Evolutionary conservation across 164 flowering plant species (phyloP), one percentile per base, ranked within the genome.

Genomic region (Litsea cubeba): DNA sequence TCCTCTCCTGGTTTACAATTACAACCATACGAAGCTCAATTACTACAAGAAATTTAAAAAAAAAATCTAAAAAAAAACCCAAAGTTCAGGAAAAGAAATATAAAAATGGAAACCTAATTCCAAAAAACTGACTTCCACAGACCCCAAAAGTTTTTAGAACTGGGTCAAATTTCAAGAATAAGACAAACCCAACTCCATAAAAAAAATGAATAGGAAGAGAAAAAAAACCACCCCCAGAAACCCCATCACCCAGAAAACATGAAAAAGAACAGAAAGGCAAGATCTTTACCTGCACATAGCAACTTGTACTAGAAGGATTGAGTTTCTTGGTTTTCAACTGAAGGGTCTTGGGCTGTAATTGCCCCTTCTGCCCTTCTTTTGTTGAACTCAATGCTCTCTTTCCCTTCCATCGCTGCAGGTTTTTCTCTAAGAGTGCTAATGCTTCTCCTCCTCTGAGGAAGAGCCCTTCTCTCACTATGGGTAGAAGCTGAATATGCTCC

Each of bases 341-440:
- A 50, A 90, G 87, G 64, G 20, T 83, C 76, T 83, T 90, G n/a
- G 86, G 86, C 74, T 79, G 72, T 81, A 83, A 71, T 91, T 73
- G 72, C 82, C 25, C 98, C 97, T 79, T 89, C 94, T 15, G 97
- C 97, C 78, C 99, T 88, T 66, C 82, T 89, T 80, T 83, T 87
- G 69, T 95, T 95, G 74, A 88, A 94, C 71, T 84, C 90, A 74
- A 32, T 51, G 50, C 76, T 40, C 30, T 77, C 85, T 35, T 25
- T 67, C 57, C 24, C 71, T 69, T 85, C 86, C 89, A 85, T 84
- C n/a, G 78, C 25, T 51, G 32, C 32, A 30, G 51, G 62, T 51
- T 51, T 30, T 30, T 30, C 84, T 64, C 81, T 82, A 5, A 82
- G 62, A 64, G 82, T 79, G 72, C 75, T 78, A 35, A 28, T 79